A percentile compares a stretch with the other conserved stretches of the same genome.
Evolutionary conservation across 352 stramenopile species (phyloP).

Genomic region (Globisporangium megalacanthum): DNA sequence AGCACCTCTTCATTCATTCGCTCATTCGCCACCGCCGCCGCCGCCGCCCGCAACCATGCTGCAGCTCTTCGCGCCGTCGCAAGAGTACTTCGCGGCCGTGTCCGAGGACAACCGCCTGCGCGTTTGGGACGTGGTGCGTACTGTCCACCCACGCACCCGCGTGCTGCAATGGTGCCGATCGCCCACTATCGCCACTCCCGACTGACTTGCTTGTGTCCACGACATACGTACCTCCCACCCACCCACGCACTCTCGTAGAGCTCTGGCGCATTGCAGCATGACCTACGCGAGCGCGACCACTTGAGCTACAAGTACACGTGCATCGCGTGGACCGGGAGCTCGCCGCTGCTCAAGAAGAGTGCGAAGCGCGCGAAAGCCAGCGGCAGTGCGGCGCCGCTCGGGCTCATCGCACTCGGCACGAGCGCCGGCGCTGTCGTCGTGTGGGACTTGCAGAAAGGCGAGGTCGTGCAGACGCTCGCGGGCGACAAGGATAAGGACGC

Average conservation of each 20-base stretch:
- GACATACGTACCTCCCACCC: too few species aligned
- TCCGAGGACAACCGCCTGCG: conserved; percentile 80
- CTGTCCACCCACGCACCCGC: not conserved
- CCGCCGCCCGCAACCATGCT: conserved; percentile 23
- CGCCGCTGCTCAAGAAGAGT: conserved; percentile 25
- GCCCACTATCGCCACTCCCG: not conserved
- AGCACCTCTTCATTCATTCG: not conserved
- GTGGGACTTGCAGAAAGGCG: conserved; percentile 66
- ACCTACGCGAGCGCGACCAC: conserved; percentile 81
- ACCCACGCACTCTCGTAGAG: conserved; percentile 12
- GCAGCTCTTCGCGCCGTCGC: conserved; percentile 71
- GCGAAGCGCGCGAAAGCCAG: conserved; percentile 44
- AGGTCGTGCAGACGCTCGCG: conserved; percentile 57
- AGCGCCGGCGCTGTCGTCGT: conserved; percentile 60
- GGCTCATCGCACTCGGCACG: conserved; percentile 66
- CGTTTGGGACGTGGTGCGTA: conserved; percentile 73
- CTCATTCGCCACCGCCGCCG: not conserved
- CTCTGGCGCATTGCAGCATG: conserved; percentile 56
- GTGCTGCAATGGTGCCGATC: not conserved
- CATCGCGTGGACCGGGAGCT: conserved; percentile 55
- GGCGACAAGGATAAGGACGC: conserved; percentile 38
- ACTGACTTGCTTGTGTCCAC: not conserved
- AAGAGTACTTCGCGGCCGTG: conserved; percentile 74
- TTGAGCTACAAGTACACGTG: conserved; percentile 81
- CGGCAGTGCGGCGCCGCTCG: conserved; percentile 16